Conservation (phyloP, 192 early-diverging fungal species). For the Dissophora ornata region DNA sequence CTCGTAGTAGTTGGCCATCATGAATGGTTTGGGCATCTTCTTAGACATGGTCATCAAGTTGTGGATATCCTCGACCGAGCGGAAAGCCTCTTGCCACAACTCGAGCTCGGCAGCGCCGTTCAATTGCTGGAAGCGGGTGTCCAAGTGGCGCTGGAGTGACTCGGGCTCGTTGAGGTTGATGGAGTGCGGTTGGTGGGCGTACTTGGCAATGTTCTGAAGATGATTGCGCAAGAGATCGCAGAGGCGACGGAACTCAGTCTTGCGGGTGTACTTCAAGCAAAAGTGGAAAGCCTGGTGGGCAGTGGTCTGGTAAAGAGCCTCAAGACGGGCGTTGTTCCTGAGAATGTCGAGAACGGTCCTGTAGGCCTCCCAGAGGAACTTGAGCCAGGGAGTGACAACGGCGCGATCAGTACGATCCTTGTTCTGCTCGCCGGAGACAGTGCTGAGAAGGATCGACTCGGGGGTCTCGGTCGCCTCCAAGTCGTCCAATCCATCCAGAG, state of each 20-base stretch:
- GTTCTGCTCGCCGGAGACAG: slow-evolving; percentile 92
- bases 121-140: slow-evolving; percentile 95
- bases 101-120: slow-evolving; percentile 97
- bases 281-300: slow-evolving; percentile 96
- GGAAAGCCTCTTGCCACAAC: slow-evolving; percentile 99
- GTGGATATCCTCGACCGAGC: slow-evolving; percentile 97
- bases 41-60: slow-evolving; percentile 90
- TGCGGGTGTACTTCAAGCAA: slow-evolving; percentile 93
- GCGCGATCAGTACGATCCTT: slow-evolving; percentile 98
- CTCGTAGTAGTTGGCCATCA: slow-evolving; percentile 99
- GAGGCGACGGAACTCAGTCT: slow-evolving; percentile 98
- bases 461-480: slow-evolving; percentile 97
- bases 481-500: slow-evolving; percentile 88
- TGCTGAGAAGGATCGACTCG: slow-evolving; percentile 95
- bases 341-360: slow-evolving; percentile 96
- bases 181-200: slow-evolving; percentile 90
- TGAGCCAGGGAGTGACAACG: slow-evolving; percentile 98
- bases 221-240: slow-evolving; percentile 98
- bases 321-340: slow-evolving; percentile 95
- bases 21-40: slow-evolving; percentile 90
- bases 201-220: slow-evolving; percentile 90
- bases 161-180: slow-evolving; percentile 97
- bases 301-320: slow-evolving; percentile 91
- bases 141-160: slow-evolving; percentile 95
- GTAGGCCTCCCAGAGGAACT: slow-evolving; percentile 99